Percentiles rank a stretch among this genome's conserved stretches.
These are phyloP conservation scores for Lactarius sanguifluus DNA, from an alignment of 768 basidiomycete genomes.

Conservation along the genomic window DNA sequence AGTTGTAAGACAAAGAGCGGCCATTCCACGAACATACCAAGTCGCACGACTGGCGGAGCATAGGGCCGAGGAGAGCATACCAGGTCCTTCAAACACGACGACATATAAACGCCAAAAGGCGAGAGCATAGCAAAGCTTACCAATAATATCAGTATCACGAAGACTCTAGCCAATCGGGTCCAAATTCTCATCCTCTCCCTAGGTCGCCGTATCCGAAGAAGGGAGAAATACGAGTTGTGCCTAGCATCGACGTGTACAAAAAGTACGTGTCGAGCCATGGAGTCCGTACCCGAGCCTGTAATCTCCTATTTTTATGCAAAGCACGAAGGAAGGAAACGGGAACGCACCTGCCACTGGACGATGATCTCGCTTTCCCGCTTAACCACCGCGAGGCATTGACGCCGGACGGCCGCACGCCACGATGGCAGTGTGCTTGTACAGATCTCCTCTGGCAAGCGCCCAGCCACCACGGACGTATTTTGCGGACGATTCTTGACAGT, in stretches of 20 bases:
- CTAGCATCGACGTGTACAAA: conserved; percentile 76
- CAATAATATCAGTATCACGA: conserved; percentile 24
- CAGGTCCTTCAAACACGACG: conserved; percentile 86
- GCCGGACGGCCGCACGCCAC: conserved; percentile 66
- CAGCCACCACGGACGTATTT: conserved; percentile 30
- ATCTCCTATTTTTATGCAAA: neutral
- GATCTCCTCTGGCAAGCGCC: conserved; percentile 45
- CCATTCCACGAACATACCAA: conserved; percentile 54
- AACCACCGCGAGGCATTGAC: conserved; percentile 52
- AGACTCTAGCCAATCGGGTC: neutral
- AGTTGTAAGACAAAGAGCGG: neutral
- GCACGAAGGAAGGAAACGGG: neutral
- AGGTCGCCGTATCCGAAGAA: conserved; percentile 38
- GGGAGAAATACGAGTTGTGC: conserved; percentile 88
- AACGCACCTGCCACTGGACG: conserved; percentile 63
- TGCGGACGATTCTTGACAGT: neutral
- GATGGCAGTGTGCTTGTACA: conserved; percentile 62
- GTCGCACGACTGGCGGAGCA: conserved; percentile 82
- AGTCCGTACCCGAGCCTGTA: conserved; percentile 52
- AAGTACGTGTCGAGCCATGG: conserved; percentile 80
- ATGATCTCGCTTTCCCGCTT: conserved; percentile 59
- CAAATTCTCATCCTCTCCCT: conserved; percentile 64
- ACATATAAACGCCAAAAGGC: conserved; percentile 82
- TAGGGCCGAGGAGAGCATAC: conserved; percentile 89
- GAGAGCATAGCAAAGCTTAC: conserved; percentile 66